phyloP scores from a whole-genome alignment of 306 rosid species.

The Acacia crassicarpa region DNA sequence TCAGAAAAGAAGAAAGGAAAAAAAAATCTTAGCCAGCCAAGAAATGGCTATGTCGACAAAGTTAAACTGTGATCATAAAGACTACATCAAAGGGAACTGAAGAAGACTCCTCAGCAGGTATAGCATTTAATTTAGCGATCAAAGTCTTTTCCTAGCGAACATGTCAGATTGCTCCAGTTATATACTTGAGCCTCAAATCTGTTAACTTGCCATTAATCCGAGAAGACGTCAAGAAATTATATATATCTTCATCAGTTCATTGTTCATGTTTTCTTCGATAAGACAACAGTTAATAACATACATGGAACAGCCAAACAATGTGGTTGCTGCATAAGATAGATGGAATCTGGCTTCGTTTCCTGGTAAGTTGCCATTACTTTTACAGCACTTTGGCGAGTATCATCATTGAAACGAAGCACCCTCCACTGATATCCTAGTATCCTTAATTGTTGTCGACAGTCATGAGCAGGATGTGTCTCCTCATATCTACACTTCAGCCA shows the following conservation, averaged over 20 bases:
- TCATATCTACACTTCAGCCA: slow-evolving; percentile 68
- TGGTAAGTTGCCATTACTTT: slow-evolving; percentile 67
- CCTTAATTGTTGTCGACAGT: slow-evolving; percentile 46
- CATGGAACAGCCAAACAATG: slow-evolving; percentile 94
- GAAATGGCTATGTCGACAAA: neutral
- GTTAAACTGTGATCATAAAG: neutral
- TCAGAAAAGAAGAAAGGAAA: neutral
- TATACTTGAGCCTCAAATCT: neutral
- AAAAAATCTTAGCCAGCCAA: neutral
- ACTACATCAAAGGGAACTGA: neutral
- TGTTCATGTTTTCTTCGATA: neutral
- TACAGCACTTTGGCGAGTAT: slow-evolving; percentile 81
- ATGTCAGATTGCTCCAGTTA: neutral
- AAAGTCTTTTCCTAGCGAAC: neutral
- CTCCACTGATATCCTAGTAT: slow-evolving; percentile 93
- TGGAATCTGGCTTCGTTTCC: slow-evolving; percentile 51
- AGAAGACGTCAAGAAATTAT: neutral
- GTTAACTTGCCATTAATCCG: neutral
- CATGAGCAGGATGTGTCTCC: slow-evolving; percentile 47
- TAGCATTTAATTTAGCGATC: neutral
- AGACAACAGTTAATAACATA: slow-evolving; percentile 35
- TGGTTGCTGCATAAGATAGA: slow-evolving; percentile 82
- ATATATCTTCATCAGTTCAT: neutral
- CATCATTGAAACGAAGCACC: slow-evolving; percentile 77
- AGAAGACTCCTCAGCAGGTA: neutral